phyloP scores from a whole-genome alignment of 352 stramenopile species.

The Globisporangium parvum region DNA sequence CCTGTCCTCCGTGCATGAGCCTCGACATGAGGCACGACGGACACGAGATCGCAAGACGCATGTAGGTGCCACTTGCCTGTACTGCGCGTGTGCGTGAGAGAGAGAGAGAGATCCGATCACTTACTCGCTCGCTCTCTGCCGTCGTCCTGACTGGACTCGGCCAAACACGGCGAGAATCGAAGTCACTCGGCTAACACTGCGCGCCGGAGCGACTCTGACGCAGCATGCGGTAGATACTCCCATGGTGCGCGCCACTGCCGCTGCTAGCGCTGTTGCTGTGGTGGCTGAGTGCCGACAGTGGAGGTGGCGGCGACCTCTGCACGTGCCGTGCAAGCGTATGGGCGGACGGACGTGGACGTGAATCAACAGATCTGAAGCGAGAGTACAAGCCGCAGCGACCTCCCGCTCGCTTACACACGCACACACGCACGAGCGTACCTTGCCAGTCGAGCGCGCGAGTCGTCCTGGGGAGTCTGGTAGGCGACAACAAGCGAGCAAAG shows the following conservation, averaged over 20 bases:
- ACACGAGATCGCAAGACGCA: too few relatives aligned
- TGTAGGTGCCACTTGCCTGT: too few relatives aligned
- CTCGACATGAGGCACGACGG: too few relatives aligned
- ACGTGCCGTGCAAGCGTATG: neutral
- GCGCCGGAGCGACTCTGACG: conserved; percentile 8
- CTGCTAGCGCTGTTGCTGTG: conserved; percentile 16
- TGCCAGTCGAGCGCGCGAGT: neutral
- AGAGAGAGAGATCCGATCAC: too few relatives aligned
- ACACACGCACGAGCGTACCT: conserved; percentile 1
- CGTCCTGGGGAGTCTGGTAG: neutral
- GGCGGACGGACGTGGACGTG: too few relatives aligned
- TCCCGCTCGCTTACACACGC: neutral
- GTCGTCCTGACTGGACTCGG: too few relatives aligned
- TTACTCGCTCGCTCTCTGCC: too few relatives aligned
- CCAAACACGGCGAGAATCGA: neutral
- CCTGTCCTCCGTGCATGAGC: too few relatives aligned
- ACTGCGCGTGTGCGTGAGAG: too few relatives aligned
- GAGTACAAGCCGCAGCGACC: neutral
- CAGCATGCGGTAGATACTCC: conserved; percentile 70
- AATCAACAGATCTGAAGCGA: neutral
- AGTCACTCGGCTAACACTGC: neutral
- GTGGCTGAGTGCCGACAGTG: neutral
- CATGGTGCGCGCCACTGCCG: conserved; percentile 32
- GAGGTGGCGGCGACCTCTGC: neutral
- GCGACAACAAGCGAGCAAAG: neutral